Percentiles rank a stretch among this genome's conserved stretches.
These are phyloP conservation scores for Noccaea caerulescens DNA, from an alignment of 345 rosid genomes.

Conservation along the genomic window DNA sequence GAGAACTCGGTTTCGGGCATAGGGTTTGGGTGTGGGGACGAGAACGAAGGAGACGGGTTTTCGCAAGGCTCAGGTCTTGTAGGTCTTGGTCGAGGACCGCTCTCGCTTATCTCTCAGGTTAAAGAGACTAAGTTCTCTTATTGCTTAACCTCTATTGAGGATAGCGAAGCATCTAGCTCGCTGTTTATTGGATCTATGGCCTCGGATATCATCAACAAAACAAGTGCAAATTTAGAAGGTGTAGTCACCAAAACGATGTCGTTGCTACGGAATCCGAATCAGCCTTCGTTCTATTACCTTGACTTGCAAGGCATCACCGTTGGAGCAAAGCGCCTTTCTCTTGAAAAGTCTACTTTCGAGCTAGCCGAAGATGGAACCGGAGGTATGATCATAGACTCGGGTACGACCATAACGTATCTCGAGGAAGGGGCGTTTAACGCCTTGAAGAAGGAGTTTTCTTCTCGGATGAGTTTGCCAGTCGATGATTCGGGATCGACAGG, in stretches of 20 bases:
- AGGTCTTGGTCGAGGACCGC: conserved; percentile 77
- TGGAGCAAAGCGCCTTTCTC: conserved; percentile 62
- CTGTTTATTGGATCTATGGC: conserved; percentile 59
- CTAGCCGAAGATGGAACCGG: conserved; percentile 77
- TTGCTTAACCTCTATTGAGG: conserved; percentile 75
- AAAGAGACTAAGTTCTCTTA: conserved; percentile 79
- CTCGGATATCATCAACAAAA: conserved; percentile 23
- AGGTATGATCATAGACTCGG: conserved; percentile 90
- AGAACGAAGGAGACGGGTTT: conserved; percentile 86
- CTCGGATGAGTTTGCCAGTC: conserved; percentile 54
- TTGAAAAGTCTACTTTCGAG: conserved; percentile 65
- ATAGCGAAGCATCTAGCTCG: conserved; percentile 53
- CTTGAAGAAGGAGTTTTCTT: conserved; percentile 59
- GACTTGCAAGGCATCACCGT: conserved; percentile 81
- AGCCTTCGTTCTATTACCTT: conserved; percentile 93
- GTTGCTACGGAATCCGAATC: conserved; percentile 61
- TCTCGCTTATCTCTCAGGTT: conserved; percentile 80
- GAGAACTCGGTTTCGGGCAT: conserved; percentile 51
- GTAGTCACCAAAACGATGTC: conserved; percentile 54
- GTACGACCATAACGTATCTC: conserved; percentile 84
- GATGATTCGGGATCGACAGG: conserved; percentile 64
- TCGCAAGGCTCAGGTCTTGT: conserved; percentile 83
- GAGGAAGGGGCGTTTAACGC: conserved; percentile 57
- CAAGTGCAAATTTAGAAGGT: background rate
- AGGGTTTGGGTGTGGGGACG: conserved; percentile 84